Conservation (phyloP, 192 early-diverging fungal genomes). For the Umbelopsis isabellina region DNA sequence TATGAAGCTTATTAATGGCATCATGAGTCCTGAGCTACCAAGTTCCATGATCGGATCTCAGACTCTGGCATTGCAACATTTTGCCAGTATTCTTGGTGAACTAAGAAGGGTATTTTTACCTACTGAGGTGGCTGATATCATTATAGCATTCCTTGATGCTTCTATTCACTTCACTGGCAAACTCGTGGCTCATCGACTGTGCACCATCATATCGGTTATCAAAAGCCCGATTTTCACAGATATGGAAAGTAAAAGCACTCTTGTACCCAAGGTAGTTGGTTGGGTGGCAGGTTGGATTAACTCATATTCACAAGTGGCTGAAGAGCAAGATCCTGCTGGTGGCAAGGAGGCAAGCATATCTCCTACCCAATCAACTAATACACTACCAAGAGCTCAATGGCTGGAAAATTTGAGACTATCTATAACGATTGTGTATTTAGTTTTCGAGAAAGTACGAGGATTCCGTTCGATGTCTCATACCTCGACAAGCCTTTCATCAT, state of each 20-base stretch:
- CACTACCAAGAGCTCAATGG: slow-evolving; percentile 42
- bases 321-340: slow-evolving; percentile 19
- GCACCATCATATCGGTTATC: slow-evolving; percentile 34
- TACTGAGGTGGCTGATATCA: slow-evolving; percentile 38
- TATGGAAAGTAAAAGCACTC: slow-evolving; percentile 29
- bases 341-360: not conserved
- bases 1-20: slow-evolving; percentile 45
- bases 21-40: slow-evolving; percentile 58
- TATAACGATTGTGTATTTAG: slow-evolving; percentile 39
- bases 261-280: slow-evolving; percentile 26
- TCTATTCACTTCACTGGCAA: slow-evolving; percentile 39
- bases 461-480: slow-evolving; percentile 27
- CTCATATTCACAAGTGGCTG: slow-evolving; percentile 42
- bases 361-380: not conserved
- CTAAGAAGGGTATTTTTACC: slow-evolving; percentile 36
- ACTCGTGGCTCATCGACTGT: slow-evolving; percentile 36
- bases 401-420: slow-evolving; percentile 45
- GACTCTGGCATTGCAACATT: slow-evolving; percentile 56
- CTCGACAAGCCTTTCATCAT: slow-evolving; percentile 21
- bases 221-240: slow-evolving; percentile 37
- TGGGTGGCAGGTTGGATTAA: slow-evolving; percentile 43
- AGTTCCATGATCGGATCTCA: slow-evolving; percentile 62
- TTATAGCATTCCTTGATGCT: slow-evolving; percentile 39
- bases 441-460: slow-evolving; percentile 41
- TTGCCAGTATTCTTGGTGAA: slow-evolving; percentile 47